Conservation (phyloP, 495 filamentous ascomycete species). For the Aspergillus baeticus region DNA sequence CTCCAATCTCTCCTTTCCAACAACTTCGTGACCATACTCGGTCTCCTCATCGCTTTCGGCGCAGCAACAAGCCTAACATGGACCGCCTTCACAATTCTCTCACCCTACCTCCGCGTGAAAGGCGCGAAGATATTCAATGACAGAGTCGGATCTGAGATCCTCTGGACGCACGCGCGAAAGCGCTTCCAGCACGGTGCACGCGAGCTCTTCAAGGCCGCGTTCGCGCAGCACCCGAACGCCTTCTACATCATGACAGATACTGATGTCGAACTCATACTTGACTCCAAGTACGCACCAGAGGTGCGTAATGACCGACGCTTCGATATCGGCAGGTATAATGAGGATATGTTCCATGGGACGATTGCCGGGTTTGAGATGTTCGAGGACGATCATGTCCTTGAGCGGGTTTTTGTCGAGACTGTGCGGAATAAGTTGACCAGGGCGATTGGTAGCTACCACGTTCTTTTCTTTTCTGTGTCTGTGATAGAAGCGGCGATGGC, state of each 20-base stretch:
- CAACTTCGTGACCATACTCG: neutral
- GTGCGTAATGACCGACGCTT: constrained; percentile 3
- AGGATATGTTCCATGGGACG: constrained; percentile 2
- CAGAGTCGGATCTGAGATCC: neutral
- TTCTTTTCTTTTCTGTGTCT: neutral
- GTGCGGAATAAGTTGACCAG: constrained; percentile 5
- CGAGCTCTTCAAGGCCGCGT: constrained; percentile 2
- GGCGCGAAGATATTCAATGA: constrained; percentile 1
- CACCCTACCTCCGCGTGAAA: neutral
- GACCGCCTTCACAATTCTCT: neutral
- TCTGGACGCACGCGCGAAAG: constrained; percentile 5
- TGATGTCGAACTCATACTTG: neutral
- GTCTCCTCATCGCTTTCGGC: neutral
- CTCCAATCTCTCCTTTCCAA: neutral
- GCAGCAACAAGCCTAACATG: neutral
- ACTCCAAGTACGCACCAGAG: neutral
- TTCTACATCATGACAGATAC: constrained; percentile 4
- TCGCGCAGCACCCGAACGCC: neutral
- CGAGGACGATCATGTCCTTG: neutral
- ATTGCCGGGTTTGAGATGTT: constrained; percentile 8
- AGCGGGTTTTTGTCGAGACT: neutral
- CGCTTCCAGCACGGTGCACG: constrained; percentile 1
- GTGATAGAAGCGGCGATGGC: neutral
- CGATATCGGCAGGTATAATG: constrained; percentile 1
- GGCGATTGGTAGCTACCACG: neutral